Evolutionary conservation across 306 rosid species (phyloP), one percentile per base, ranked within the genome.

Genomic region (Medicago truncatula): DNA sequence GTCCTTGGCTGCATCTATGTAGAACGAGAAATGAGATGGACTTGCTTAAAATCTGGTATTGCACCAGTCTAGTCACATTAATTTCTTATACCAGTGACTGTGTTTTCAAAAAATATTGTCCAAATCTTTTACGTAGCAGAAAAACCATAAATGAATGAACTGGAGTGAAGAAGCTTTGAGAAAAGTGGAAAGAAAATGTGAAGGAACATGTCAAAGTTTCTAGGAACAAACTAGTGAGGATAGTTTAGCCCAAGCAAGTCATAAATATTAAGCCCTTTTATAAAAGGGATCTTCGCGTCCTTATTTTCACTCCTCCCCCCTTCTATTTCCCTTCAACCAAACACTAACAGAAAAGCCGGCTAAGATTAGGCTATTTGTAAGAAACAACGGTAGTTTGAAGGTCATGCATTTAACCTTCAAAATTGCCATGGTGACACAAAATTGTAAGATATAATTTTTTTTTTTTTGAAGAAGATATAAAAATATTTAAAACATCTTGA

Each of bases 221-320:
- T 25, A 59, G 65, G 65, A 25, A 59, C 25, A 12, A 58, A 58
- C 31, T 28, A 28, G 31, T 61, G 67, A 28, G 66, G 41, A 60
- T 28, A 28, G 39, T 60, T 60, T 60, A 28, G 15, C 8, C 36
- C 31, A 28, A 28, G 31, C 31, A 28, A 0, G 31, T 28, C 31
- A 28, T 28, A 28, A 4, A 28, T 28, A 28, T 28, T 28, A 28
- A 3, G 31, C 31, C 31, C 4, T 28, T 28, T 3, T 28, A 28
- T 28, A 28, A 28, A 0, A 28, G 31, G 31, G 31, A 3, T 28
- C 65, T 58, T 58, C n/a, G 15, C 64, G 15, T 38, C n/a, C 39
- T 58, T 58, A 12, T 11, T 12, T 1, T 4, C n/a, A 8, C 64
- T 23, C 39, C n/a, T 46, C 52, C 4, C 52, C n/a, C n/a, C 16